These are phyloP conservation scores for Circinella umbellata DNA, from an alignment of 371 early-diverging fungal species.

Conservation along the genomic window DNA sequence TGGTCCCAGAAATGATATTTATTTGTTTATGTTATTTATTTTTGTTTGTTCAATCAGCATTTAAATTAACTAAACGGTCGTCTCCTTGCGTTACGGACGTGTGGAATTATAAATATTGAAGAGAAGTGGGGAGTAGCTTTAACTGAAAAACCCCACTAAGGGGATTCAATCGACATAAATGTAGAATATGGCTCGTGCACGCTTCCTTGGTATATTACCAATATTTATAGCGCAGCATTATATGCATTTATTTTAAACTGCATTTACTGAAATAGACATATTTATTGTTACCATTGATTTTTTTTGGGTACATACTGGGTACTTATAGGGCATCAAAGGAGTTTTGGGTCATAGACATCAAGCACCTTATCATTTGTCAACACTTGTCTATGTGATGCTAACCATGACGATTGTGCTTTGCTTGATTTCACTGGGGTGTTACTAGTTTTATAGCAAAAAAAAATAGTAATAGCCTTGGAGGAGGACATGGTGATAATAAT, in stretches of 20 bases:
- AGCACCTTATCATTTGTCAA: slow-evolving; percentile 10
- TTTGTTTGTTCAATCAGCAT: too few relatives aligned
- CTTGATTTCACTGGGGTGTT: slow-evolving; percentile 27
- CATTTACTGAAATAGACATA: slow-evolving; percentile 19
- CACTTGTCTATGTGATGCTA: slow-evolving; percentile 24
- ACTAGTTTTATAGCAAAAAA: slow-evolving; percentile 15
- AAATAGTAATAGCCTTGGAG: too few relatives aligned
- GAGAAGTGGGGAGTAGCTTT: too few relatives aligned
- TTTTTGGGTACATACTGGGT: slow-evolving; percentile 23
- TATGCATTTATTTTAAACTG: slow-evolving; percentile 14
- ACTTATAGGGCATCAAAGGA: slow-evolving; percentile 16
- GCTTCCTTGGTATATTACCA: slow-evolving; percentile 21
- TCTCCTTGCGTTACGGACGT: too few relatives aligned
- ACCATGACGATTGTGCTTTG: slow-evolving; percentile 19
- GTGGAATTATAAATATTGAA: too few relatives aligned
- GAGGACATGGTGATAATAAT: background rate
- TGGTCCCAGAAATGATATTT: too few relatives aligned
- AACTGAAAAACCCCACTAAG: too few relatives aligned
- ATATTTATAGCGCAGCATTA: slow-evolving; percentile 18
- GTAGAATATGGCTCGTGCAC: slow-evolving; percentile 20
- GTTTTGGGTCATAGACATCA: slow-evolving; percentile 18
- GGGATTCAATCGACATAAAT: too few relatives aligned
- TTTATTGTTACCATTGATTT: slow-evolving; percentile 24
- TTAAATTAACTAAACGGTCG: too few relatives aligned
- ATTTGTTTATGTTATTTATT: background rate